Base-by-base conservation (phyloP, 2,329 filamentous ascomycete species). In the Cercospora zeae-maydis region DNA sequence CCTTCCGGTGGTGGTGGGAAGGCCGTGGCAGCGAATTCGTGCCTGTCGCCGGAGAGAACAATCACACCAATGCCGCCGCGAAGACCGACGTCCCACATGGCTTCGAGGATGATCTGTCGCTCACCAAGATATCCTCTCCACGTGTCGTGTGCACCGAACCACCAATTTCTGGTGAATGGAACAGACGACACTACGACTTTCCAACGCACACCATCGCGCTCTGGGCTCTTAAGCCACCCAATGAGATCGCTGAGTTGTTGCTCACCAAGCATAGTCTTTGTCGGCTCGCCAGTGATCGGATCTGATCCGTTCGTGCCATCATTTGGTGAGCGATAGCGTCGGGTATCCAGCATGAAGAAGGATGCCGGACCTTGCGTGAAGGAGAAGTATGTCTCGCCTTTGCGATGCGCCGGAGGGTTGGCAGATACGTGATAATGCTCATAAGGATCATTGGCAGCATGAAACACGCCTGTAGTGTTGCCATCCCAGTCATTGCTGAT, bases 91-190 rank as follows among this genome's bases (percentile, higher is more conserved):
- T 90, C 88, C 92, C 95, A 98, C 85, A 97, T 96, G 1, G 91
- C 90, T 75, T 96, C 89, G 13, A 99, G 86, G 27, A 98, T 84
- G 60, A 81, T 82, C 59, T 83, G 85, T 14, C 95, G 88, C 79
- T 99, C 95, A 54, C 83, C 79, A 1, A 97, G 82, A 76, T 96
- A 97, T 0, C 93, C 93, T 52, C 91, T 92, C 95, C 95, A 99
- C 0, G 95, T 98, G 74, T 99, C 95, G 65, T 88, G 83, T 2
- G 86, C 87, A 67, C 95, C 93, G 67, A 96, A 86, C 24, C 87
- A 89, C 93, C 95, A 99, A 76, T 99, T 99, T 79, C 96, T 96
- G 6, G 95, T 98, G 75, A 99, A 96, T 0, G 95, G 95, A 4
- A 98, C 90, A 16, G 90, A 93, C 39, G 90, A 93, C 16, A 93